These are phyloP conservation scores for Spizellomyces punctatus DNA, from an alignment of 192 early-diverging fungal genomes.

Conservation along the genomic window DNA sequence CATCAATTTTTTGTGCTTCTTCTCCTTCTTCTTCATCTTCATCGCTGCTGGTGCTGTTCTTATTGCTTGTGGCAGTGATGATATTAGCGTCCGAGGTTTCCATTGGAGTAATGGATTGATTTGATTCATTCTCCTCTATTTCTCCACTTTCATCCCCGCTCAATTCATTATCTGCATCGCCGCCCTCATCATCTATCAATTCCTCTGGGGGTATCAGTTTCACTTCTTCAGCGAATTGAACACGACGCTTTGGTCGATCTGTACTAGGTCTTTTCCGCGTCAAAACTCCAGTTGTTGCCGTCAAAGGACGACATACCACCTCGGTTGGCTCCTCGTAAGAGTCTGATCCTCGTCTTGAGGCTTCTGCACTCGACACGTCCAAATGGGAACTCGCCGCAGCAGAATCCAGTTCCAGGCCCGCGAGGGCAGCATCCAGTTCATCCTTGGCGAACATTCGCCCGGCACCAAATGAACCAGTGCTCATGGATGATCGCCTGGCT, in stretches of 20 bases:
- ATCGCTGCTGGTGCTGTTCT: not conserved
- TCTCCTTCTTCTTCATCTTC: constrained; percentile 1
- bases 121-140: not conserved
- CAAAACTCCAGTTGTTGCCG: not conserved
- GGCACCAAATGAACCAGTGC: constrained; percentile 16
- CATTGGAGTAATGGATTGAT: not conserved
- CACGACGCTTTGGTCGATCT: not conserved
- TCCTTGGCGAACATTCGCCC: constrained; percentile 12
- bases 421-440: constrained; percentile 28
- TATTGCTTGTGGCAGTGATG: not conserved
- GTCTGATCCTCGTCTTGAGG: not conserved
- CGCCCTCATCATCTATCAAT: not conserved
- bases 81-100: not conserved
- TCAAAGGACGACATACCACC: not conserved
- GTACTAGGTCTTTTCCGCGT: not conserved
- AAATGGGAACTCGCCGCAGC: not conserved
- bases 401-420: not conserved
- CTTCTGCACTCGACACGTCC: not conserved
- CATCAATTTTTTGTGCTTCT: not conserved
- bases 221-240: not conserved
- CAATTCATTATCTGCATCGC: not conserved
- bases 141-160: constrained; percentile 2
- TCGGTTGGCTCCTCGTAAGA: not conserved
- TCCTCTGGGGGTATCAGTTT: constrained; percentile 7
- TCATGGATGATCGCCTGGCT: constrained; percentile 25